Conservation (phyloP, 208 protist genomes). For the Herpetomonas tarakana region DNA sequence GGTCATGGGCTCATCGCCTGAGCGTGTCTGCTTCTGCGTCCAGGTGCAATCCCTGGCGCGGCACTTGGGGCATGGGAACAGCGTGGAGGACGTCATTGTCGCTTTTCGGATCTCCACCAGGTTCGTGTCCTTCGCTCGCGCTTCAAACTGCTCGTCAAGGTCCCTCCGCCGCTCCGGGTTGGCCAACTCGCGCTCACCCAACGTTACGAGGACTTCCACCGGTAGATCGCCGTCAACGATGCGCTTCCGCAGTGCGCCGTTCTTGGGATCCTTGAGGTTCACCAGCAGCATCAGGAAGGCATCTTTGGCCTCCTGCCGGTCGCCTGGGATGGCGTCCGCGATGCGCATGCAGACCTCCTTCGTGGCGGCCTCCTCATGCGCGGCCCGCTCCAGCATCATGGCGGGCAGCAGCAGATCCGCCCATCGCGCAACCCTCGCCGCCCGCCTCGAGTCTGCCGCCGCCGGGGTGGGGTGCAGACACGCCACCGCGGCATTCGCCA, state of each 20-base stretch:
- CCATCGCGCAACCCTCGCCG: slow-evolving; percentile 36
- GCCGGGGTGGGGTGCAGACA: neutral
- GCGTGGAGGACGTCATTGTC: slow-evolving; percentile 55
- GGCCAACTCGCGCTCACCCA: slow-evolving; percentile 71
- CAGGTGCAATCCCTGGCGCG: slow-evolving; percentile 84
- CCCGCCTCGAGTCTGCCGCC: slow-evolving; percentile 7
- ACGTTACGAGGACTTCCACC: slow-evolving; percentile 65
- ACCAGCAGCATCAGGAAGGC: slow-evolving; percentile 64
- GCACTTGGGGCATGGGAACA: slow-evolving; percentile 90
- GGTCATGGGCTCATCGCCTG: slow-evolving; percentile 98
- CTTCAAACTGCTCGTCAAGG: slow-evolving; percentile 62
- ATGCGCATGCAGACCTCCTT: slow-evolving; percentile 40
- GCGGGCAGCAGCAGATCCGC: slow-evolving; percentile 27
- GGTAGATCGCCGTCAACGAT: slow-evolving; percentile 60
- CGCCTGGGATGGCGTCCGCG: slow-evolving; percentile 48
- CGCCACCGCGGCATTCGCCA: neutral
- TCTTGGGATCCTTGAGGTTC: slow-evolving; percentile 69
- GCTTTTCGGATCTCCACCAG: slow-evolving; percentile 74
- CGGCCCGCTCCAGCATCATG: slow-evolving; percentile 34
- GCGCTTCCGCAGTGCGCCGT: slow-evolving; percentile 45
- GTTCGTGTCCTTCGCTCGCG: slow-evolving; percentile 78
- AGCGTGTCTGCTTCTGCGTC: slow-evolving; percentile 96
- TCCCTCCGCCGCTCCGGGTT: slow-evolving; percentile 70
- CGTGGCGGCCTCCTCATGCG: slow-evolving; percentile 34
- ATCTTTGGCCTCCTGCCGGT: slow-evolving; percentile 45